phyloP scores from a whole-genome alignment of 192 early-diverging fungal genomes.

The Backusella morwellensis region DNA sequence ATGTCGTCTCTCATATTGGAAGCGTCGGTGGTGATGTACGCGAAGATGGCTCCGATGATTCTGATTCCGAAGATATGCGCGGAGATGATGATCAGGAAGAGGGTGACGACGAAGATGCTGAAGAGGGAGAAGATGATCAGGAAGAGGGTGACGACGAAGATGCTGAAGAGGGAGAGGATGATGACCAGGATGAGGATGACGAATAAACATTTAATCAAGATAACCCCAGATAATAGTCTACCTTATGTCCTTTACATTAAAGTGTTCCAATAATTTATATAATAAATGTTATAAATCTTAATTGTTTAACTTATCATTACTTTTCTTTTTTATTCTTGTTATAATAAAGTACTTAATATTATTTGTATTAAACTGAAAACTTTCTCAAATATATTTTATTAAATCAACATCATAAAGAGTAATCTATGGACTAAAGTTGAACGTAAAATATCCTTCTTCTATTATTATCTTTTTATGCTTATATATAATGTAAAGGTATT shows the following conservation, averaged over 20 bases:
- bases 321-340: neutral
- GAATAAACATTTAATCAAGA: neutral
- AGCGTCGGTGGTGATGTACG: neutral
- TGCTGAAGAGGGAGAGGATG: too few relatives aligned
- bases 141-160: too few relatives aligned
- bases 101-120: too few relatives aligned
- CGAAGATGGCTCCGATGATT: neutral
- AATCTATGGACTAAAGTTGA: too few relatives aligned
- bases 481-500: neutral
- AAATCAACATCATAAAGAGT: too few relatives aligned
- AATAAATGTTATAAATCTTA: neutral
- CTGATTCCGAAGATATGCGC: neutral
- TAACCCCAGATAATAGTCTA: neutral
- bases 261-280: neutral
- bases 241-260: neutral
- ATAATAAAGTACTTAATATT: neutral
- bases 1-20: neutral
- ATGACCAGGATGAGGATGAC: neutral
- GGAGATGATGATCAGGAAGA: neutral
- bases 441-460: neutral
- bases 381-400: neutral
- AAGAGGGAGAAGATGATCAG: neutral
- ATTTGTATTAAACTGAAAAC: neutral
- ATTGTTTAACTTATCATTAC: neutral
- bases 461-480: neutral